Conservation (phyloP, 2,329 filamentous ascomycete species). For the Apiospora sp. region DNA sequence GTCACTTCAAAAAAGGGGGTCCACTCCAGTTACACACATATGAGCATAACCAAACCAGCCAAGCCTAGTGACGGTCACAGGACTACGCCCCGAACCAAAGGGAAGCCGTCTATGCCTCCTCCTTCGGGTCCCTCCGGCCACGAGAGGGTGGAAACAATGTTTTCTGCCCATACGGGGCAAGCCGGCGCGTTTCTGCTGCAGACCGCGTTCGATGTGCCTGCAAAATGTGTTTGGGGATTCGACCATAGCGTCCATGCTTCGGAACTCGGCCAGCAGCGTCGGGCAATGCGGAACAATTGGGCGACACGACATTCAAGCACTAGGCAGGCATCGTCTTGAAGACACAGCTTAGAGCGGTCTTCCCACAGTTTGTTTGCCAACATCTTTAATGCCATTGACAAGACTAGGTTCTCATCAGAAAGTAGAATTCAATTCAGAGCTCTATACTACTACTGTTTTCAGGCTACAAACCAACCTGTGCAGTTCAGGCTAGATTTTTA, state of each 20-base stretch:
- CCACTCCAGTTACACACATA: conserved; percentile 16
- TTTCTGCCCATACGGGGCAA: background rate
- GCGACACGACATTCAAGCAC: background rate
- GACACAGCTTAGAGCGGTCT: background rate
- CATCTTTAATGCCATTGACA: background rate
- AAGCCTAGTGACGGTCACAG: background rate
- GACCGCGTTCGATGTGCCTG: conserved; percentile 13
- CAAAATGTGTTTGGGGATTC: conserved; percentile 5
- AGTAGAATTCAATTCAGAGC: background rate
- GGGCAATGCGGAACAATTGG: background rate
- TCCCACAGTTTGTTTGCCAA: background rate
- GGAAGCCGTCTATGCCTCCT: background rate
- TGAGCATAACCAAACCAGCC: background rate
- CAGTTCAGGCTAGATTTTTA: background rate
- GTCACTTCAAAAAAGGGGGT: background rate
- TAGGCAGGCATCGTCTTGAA: background rate
- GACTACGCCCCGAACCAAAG: background rate
- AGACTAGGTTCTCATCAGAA: background rate
- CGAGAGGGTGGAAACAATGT: background rate
- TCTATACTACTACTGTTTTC: background rate
- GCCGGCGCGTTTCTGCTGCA: background rate
- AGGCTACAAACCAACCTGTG: background rate
- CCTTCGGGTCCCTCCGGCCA: background rate
- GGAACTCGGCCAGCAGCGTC: background rate
- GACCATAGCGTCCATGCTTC: background rate